Evolutionary conservation across 345 rosid species (phyloP).

Genomic region (Salix exigua): DNA sequence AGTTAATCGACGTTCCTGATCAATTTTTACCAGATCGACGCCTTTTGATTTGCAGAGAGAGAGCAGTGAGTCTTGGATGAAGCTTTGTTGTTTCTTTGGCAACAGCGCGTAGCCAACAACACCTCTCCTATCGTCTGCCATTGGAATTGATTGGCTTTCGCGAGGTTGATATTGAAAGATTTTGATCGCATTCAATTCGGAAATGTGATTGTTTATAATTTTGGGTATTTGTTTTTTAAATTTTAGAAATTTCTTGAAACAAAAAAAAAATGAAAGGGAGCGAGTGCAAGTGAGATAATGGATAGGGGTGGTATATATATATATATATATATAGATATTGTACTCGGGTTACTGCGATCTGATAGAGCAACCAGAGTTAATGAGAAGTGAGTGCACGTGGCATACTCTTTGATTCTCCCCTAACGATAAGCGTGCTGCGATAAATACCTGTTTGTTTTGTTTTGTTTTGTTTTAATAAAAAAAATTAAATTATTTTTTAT

Average conservation of each 20-base stretch:
- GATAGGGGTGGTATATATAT: slow-evolving; percentile 5
- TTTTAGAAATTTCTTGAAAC: background rate
- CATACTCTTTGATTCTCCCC: slow-evolving; percentile 19
- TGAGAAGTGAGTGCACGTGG: slow-evolving; percentile 11
- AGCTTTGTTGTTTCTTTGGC: slow-evolving; percentile 46
- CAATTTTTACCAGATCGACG: slow-evolving; percentile 48
- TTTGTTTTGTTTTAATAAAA: too few relatives aligned
- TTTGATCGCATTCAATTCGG: background rate
- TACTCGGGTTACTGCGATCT: slow-evolving; percentile 19
- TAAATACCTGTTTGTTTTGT: too few relatives aligned
- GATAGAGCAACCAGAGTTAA: slow-evolving; percentile 17
- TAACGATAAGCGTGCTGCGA: background rate
- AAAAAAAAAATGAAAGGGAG: background rate
- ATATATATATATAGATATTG: slow-evolving; percentile 16
- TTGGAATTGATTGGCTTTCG: slow-evolving; percentile 8
- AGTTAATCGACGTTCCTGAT: slow-evolving; percentile 27
- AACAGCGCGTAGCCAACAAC: slow-evolving; percentile 57
- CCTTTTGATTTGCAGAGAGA: slow-evolving; percentile 35
- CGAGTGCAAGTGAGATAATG: background rate
- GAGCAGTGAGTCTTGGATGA: slow-evolving; percentile 46
- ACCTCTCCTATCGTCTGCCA: slow-evolving; percentile 29
- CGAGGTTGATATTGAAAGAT: background rate
- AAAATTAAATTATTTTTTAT: too few relatives aligned
- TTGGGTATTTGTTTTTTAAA: background rate
- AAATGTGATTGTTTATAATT: background rate